Evolutionary conservation across 176 grass and related monocot genomes (phyloP).

Genomic region (Phyllostachys edulis): DNA sequence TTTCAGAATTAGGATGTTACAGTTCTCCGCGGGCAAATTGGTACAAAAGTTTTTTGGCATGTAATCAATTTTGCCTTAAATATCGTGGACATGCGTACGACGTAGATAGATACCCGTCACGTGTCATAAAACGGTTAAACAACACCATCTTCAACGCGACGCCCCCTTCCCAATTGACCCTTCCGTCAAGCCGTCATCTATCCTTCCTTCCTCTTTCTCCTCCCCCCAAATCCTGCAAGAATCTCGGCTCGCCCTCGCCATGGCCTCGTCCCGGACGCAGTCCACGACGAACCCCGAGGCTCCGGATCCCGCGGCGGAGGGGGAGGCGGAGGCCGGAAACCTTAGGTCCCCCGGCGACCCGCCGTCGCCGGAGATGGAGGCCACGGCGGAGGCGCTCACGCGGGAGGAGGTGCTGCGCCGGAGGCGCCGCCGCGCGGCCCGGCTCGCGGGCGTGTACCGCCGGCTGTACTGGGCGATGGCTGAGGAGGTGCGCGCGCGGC

Average conservation of each 20-base stretch:
- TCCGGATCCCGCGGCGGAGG: not conserved
- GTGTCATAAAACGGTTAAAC: too few species aligned
- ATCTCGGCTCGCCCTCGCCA: slow-evolving; percentile 21
- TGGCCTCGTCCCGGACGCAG: slow-evolving; percentile 4
- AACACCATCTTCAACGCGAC: too few species aligned
- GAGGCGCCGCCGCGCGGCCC: slow-evolving; percentile 39
- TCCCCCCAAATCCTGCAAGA: not conserved
- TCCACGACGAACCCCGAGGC: slow-evolving; percentile 1
- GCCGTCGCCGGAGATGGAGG: slow-evolving; percentile 41
- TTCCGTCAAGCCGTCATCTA: too few species aligned
- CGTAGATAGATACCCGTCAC: too few species aligned
- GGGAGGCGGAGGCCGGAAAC: slow-evolving; percentile 1
- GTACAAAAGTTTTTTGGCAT: too few species aligned
- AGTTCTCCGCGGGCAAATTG: too few species aligned
- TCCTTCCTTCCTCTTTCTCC: too few species aligned
- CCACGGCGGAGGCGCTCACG: slow-evolving; percentile 59
- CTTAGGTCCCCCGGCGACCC: slow-evolving; percentile 16
- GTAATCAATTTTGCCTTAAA: too few species aligned
- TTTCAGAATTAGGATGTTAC: too few species aligned
- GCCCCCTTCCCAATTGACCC: too few species aligned
- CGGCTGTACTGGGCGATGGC: slow-evolving; percentile 68
- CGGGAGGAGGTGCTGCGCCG: slow-evolving; percentile 83
- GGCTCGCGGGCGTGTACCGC: slow-evolving; percentile 49
- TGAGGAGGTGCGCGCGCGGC: slow-evolving; percentile 71
- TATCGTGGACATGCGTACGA: too few species aligned